Conservation (phyloP, 208 protist genomes). For the Leishmania aethiopica region DNA sequence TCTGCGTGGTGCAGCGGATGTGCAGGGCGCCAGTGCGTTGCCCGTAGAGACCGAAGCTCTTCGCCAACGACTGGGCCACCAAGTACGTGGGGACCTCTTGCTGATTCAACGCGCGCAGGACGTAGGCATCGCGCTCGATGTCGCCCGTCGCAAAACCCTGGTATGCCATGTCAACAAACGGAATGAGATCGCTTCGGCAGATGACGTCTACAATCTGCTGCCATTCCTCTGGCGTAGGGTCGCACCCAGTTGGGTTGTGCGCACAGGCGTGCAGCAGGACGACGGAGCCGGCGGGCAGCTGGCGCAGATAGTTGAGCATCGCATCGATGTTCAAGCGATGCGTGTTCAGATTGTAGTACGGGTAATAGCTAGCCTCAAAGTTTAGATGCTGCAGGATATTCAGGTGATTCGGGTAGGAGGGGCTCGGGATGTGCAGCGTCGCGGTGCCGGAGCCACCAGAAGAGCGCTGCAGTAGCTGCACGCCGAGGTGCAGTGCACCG, state of each 20-base stretch:
- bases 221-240: constrained; percentile 96
- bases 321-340: constrained; percentile 69
- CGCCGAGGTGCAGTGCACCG: constrained; percentile 72
- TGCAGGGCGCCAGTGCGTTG: constrained; percentile 93
- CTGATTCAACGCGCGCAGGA: constrained; percentile 62
- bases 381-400: constrained; percentile 67
- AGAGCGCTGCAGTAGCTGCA: constrained; percentile 57
- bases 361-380: constrained; percentile 51
- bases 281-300: constrained; percentile 72
- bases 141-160: constrained; percentile 97
- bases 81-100: constrained; percentile 73
- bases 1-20: constrained; percentile 62
- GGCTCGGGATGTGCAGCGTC: constrained; percentile 58
- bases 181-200: constrained; percentile 74
- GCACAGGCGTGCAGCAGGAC: constrained; percentile 97
- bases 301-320: constrained; percentile 65
- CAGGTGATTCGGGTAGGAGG: constrained; percentile 82
- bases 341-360: constrained; percentile 73
- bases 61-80: constrained; percentile 95
- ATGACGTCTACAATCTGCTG: constrained; percentile 80
- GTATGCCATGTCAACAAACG: constrained; percentile 96
- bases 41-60: constrained; percentile 98
- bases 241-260: constrained; percentile 98
- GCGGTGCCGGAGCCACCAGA: constrained; percentile 2
- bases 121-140: constrained; percentile 86